Evolutionary conservation across 2,329 filamentous ascomycete genomes (phyloP), one percentile per base, ranked within the genome.

Genomic region (Ascochyta clinopodiicola): DNA sequence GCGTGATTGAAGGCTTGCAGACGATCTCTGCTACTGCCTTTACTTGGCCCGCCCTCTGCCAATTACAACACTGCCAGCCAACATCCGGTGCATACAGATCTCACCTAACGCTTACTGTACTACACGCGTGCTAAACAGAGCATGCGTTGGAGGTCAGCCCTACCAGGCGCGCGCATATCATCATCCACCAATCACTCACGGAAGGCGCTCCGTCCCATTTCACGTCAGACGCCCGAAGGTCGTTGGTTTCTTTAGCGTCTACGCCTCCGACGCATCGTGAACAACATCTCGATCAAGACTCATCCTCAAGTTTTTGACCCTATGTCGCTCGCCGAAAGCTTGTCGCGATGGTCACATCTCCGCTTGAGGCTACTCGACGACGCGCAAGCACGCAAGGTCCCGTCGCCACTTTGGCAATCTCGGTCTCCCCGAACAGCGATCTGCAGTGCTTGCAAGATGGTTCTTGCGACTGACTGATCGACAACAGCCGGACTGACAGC

Each of bases 391-490:
- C 24, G 3, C n/a, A 6, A 42, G 29, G 31, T 38, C 45, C 44
- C 34, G 45, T 24, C 35, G 34, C 40, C 34, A 19, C 24, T n/a
- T 7, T 50, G 52, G 42, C 45, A 42, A 50, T 50, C 36, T 56
- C 52, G 52, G 52, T 15, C 15, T 50, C 46, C 24, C 46, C 52
- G 52, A 56, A 12, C 31, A n/a, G 22, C n/a, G 45, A 56, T 50
- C 42, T 50, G 46, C 46, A 22, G n/a, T 50, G 10, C 31, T 29
- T 27, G 29, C 12, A 27, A 19, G 27, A 10, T 35, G n/a, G 36
- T 37, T 37, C 25, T 46, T 4, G 9, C 40, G 22, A 44, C 40
- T 44, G 45, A 7, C 12, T 21, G 22, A 17, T 32, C 40, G 19
- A 21, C 31, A 31, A 19, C 13, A 35, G 32, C 22, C 29, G 25